Evolutionary conservation across 371 early-diverging fungal genomes (phyloP), one percentile per base, ranked within the genome.

Genomic region (Mucor piriformis): DNA sequence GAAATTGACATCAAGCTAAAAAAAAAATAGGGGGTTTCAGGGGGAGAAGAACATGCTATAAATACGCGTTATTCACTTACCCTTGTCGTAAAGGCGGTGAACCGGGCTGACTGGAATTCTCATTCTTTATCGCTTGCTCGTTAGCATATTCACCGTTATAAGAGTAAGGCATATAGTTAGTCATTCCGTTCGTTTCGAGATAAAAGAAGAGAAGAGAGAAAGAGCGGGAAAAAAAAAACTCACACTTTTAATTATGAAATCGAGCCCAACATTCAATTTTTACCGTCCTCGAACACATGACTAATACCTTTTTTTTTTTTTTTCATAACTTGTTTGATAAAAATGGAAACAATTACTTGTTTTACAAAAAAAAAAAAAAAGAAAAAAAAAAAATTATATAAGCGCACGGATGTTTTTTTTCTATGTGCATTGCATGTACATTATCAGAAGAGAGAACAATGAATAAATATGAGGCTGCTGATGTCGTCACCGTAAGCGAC

Each of bases 1-100:
- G 51, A 61, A 44, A 61, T 53, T 20, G 63, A 63, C 50, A 57
- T 49, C 21, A 68, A 33, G 3, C 57, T 57, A 53, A 35, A 24
- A 13, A 25, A 12, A 25, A 48, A 56, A 29, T 18, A 21, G 13
- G 8, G 46, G 33, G 37, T 37, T 43, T 54, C 53, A 53, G 53
- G 27, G 13, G 23, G 37, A 37, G 20, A 37, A 33, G 37, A 38
- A 21, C 25, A 27, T 16, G 16, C 3, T 16, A 29, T 21, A 43
- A 16, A 20, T 21, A 37, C 23, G 37, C 24, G 25, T 37, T 27
- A 42, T n/a, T 29, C 13, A 46, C 54, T 66, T 61, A 61, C 62
- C 58, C 58, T 61, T 32, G 61, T 54, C 52, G 60, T 25, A 54
- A 38, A 27, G 38, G 54, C 29, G 54, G 32, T 21, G 61, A 61